phyloP scores from a whole-genome alignment of 805 yeast species.

The Starmerella apicola region DNA sequence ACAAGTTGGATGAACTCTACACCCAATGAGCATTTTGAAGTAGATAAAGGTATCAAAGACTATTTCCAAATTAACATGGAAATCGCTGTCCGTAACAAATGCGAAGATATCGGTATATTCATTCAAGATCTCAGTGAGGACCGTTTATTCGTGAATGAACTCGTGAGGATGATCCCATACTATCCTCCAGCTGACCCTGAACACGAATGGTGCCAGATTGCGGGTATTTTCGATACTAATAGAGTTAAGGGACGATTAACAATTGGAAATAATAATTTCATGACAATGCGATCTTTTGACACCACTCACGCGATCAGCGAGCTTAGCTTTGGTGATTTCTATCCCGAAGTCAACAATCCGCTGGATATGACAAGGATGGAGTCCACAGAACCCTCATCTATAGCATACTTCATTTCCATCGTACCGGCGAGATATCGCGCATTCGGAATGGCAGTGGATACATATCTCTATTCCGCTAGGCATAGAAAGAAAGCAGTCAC shows the following conservation, averaged over 20 bases:
- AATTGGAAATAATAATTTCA: conserved; percentile 27
- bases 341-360: conserved; percentile 79
- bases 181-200: not conserved
- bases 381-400: conserved; percentile 35
- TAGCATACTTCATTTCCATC: conserved; percentile 58
- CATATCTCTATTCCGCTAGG: conserved; percentile 64
- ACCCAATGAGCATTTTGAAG: conserved; percentile 63
- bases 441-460: conserved; percentile 59
- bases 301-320: conserved; percentile 69
- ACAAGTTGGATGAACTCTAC: conserved; percentile 78
- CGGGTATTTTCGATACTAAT: conserved; percentile 72
- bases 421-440: conserved; percentile 63
- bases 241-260: conserved; percentile 78
- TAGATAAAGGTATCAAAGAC: conserved; percentile 48
- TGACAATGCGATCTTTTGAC: not conserved
- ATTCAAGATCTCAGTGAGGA: conserved; percentile 71
- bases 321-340: conserved; percentile 81
- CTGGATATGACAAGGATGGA: conserved; percentile 59
- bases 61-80: conserved; percentile 65
- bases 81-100: conserved; percentile 71
- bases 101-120: conserved; percentile 60
- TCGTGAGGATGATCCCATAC: conserved; percentile 38
- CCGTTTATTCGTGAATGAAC: conserved; percentile 62
- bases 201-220: conserved; percentile 60
- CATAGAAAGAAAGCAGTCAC: not conserved